A percentile compares a stretch with the other conserved stretches of the same genome.
Conservation (phyloP, 805 yeast species). For the Yamadazyma takamatsuzukensis region DNA sequence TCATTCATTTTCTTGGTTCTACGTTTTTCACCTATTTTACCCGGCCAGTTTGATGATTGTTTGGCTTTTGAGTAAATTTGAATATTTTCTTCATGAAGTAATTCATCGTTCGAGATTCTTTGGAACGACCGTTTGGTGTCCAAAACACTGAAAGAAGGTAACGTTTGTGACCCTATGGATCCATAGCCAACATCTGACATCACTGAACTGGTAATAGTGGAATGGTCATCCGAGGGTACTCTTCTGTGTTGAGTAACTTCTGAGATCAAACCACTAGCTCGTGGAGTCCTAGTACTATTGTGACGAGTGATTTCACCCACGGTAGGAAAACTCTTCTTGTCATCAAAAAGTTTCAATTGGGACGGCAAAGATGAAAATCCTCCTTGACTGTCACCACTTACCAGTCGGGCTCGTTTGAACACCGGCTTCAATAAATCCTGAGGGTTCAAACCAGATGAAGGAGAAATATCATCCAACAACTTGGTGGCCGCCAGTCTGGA, state of each 20-base stretch:
- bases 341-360: constrained; percentile 46
- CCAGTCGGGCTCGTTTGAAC: constrained; percentile 14
- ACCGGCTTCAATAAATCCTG: constrained; percentile 6
- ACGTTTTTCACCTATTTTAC: constrained; percentile 57
- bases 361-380: constrained; percentile 43
- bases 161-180: neutral
- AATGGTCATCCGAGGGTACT: constrained; percentile 1
- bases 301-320: constrained; percentile 28
- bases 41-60: constrained; percentile 46
- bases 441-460: neutral
- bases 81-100: constrained; percentile 44
- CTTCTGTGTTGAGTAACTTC: neutral
- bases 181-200: neutral
- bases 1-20: constrained; percentile 70
- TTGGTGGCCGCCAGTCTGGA: constrained; percentile 41
- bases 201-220: constrained; percentile 1
- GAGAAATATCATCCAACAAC: neutral
- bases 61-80: constrained; percentile 33
- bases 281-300: constrained; percentile 28
- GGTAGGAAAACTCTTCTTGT: constrained; percentile 15
- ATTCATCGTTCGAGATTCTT: constrained; percentile 32
- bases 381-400: constrained; percentile 6
- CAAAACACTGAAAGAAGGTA: too few species aligned
- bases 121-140: too few species aligned
- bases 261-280: neutral